Conservation (phyloP, 2,329 filamentous ascomycete genomes). For the Orbilia oligospora region DNA sequence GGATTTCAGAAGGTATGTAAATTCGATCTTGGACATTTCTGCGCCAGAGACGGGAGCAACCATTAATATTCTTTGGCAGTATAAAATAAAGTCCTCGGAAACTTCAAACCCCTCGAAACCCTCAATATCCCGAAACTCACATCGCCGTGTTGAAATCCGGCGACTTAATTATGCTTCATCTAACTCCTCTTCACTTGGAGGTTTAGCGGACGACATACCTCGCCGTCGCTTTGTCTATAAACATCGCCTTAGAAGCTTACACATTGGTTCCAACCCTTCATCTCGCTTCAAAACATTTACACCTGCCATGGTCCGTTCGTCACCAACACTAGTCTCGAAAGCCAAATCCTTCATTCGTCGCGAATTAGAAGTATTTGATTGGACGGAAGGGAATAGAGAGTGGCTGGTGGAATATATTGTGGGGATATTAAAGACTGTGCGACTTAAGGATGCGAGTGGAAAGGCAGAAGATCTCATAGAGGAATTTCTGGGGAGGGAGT, state of each 20-base stretch:
- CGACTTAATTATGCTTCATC: constrained; percentile 1
- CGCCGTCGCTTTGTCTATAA: constrained; percentile 81
- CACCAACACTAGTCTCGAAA: constrained; percentile 79
- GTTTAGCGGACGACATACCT: constrained; percentile 67
- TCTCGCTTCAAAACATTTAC: constrained; percentile 83
- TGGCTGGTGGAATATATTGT: constrained; percentile 89
- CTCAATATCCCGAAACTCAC: not conserved
- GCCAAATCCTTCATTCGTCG: constrained; percentile 86
- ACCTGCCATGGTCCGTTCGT: constrained; percentile 75
- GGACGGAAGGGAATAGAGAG: constrained; percentile 78
- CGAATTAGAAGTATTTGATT: constrained; percentile 86
- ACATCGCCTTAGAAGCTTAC: constrained; percentile 79
- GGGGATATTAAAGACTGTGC: constrained; percentile 84
- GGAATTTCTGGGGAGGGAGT: constrained; percentile 82
- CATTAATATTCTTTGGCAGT: constrained; percentile 27
- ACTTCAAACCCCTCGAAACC: constrained; percentile 11
- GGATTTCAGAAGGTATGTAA: constrained; percentile 56
- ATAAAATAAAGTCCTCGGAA: constrained; percentile 39
- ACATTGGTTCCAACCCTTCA: constrained; percentile 84
- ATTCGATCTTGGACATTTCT: not conserved
- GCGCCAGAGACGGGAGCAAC: not conserved
- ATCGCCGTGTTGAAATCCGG: constrained; percentile 33
- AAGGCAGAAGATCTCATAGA: constrained; percentile 83
- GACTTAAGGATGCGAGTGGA: constrained; percentile 79
- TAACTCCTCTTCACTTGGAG: not conserved